These are phyloP conservation scores for Articulospora tetracladia DNA, from an alignment of 495 filamentous ascomycete species.

Conservation along the genomic window DNA sequence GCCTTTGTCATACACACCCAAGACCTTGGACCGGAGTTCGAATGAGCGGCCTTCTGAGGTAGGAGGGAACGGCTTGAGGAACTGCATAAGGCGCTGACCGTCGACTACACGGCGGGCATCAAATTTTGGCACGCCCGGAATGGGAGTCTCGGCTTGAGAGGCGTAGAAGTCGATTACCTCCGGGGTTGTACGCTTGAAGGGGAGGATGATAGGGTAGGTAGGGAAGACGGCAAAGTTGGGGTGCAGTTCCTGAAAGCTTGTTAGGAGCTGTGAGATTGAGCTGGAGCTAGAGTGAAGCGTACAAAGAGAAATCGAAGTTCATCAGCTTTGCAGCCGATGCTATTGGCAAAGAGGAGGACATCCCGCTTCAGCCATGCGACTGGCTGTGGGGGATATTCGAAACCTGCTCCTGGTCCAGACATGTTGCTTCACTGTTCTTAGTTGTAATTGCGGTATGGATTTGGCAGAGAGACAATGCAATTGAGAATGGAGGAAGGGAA, in stretches of 20 bases:
- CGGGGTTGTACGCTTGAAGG: conserved; percentile 73
- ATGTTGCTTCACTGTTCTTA: conserved; percentile 12
- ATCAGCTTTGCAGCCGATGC: conserved; percentile 76
- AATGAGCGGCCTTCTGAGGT: conserved; percentile 69
- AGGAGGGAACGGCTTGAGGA: conserved; percentile 73
- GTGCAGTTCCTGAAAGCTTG: conserved; percentile 62
- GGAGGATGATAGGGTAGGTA: conserved; percentile 79
- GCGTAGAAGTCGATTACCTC: conserved; percentile 89
- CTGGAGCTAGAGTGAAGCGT: conserved; percentile 22
- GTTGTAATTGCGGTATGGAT: background rate
- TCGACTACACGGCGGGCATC: conserved; percentile 74
- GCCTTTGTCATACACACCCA: conserved; percentile 92
- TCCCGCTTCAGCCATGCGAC: conserved; percentile 87
- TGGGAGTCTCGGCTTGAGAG: conserved; percentile 50
- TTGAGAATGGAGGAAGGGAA: conserved; percentile 1
- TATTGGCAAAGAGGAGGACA: conserved; percentile 80
- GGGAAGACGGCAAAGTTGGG: conserved; percentile 82
- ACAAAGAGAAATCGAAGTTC: conserved; percentile 92
- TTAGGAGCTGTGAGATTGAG: conserved; percentile 13
- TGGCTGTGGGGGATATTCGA: conserved; percentile 67
- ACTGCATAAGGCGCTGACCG: conserved; percentile 76
- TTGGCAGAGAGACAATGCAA: conserved; percentile 1
- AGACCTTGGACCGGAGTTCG: conserved; percentile 72
- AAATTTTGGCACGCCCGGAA: conserved; percentile 75
- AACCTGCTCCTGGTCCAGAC: conserved; percentile 62